These are phyloP conservation scores for Ceratobasidium sp. DNA, from an alignment of 1,284 basidiomycete species.

Conservation along the genomic window DNA sequence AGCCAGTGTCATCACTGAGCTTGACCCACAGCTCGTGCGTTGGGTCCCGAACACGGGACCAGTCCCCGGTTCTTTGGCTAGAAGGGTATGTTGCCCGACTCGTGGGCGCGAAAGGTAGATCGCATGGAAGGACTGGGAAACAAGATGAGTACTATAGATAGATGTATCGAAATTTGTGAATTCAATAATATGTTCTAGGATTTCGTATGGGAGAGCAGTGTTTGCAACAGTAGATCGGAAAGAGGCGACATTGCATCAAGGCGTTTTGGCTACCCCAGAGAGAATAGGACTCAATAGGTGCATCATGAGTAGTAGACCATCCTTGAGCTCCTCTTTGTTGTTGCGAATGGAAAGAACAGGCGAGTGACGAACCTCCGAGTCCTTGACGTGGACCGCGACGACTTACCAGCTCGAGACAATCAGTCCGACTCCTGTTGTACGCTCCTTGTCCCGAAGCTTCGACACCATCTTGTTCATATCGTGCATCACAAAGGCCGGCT, in stretches of 20 bases:
- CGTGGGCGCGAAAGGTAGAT: conserved; percentile 12
- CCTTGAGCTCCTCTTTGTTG: background rate
- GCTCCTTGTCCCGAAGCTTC: background rate
- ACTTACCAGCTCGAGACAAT: conserved; percentile 22
- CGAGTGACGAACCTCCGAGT: background rate
- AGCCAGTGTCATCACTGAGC: no score
- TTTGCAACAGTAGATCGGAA: background rate
- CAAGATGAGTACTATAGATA: background rate
- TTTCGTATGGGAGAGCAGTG: background rate
- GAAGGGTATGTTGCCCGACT: background rate
- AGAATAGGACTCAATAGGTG: conserved; percentile 3
- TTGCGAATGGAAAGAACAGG: background rate
- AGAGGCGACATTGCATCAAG: background rate
- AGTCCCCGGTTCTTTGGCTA: background rate
- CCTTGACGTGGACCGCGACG: conserved; percentile 7
- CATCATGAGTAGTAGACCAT: background rate
- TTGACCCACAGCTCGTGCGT: no score
- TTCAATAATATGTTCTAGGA: background rate
- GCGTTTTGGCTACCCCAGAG: background rate
- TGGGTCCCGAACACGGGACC: background rate
- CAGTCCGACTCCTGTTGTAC: background rate
- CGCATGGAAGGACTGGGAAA: background rate
- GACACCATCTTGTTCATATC: background rate
- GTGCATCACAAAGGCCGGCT: background rate
- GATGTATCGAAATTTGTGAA: conserved; percentile 2